A percentile compares a stretch with the other conserved stretches of the same genome.
Conservation (phyloP, 768 basidiomycete genomes). For the Leucosporidium creatinivorum region DNA sequence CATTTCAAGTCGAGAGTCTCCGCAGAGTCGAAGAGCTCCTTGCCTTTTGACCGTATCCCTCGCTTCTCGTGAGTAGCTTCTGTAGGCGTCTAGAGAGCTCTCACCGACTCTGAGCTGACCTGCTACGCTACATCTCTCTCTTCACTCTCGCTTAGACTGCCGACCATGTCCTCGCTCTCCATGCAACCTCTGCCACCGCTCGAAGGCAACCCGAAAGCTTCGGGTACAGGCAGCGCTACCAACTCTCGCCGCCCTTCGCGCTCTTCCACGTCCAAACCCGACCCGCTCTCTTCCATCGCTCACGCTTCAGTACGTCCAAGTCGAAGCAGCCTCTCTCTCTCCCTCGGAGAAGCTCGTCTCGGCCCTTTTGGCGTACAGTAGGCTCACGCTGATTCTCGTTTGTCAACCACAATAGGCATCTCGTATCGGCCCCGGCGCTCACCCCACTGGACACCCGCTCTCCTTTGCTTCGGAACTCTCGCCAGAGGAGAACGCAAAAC, state of each 20-base stretch:
- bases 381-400: not conserved
- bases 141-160: not conserved
- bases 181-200: slow-evolving; percentile 12
- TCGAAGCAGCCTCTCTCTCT: not conserved
- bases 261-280: slow-evolving; percentile 9
- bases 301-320: slow-evolving; percentile 19
- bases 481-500: slow-evolving; percentile 66
- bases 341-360: too few species aligned
- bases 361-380: too few species aligned
- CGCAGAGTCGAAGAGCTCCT: too few species aligned
- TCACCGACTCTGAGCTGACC: too few species aligned
- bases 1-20: too few species aligned
- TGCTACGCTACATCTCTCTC: not conserved
- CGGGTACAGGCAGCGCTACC: not conserved
- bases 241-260: slow-evolving; percentile 21
- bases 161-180: not conserved
- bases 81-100: too few species aligned
- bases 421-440: too few species aligned
- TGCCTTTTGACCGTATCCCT: too few species aligned
- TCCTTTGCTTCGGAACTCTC: slow-evolving; percentile 17
- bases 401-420: slow-evolving; percentile 4
- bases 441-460: too few species aligned
- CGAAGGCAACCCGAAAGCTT: slow-evolving; percentile 8
- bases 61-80: too few species aligned
- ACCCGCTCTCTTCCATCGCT: slow-evolving; percentile 24